Conservation (phyloP, 1,139 yeast species). For the Sugiyamaella xylanicola region DNA sequence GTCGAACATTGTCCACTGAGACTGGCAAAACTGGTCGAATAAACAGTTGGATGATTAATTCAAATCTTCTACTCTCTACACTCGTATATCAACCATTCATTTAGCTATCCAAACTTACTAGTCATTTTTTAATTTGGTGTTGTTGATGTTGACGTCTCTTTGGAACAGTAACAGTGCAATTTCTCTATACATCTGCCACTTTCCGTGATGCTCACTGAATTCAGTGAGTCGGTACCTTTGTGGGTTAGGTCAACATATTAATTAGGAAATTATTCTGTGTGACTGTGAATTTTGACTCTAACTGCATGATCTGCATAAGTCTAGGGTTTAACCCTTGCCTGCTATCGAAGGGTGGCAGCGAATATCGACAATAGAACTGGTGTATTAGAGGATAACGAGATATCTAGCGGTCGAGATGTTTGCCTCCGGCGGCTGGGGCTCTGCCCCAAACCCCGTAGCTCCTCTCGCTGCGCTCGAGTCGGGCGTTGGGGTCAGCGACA, state of each 20-base stretch:
- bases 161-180: slow-evolving; percentile 6
- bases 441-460: slow-evolving; percentile 1
- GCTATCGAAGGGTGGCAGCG: too few species aligned
- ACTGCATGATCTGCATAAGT: background rate
- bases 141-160: slow-evolving; percentile 14
- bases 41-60: background rate
- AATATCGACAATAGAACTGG: too few species aligned
- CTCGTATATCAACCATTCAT: background rate
- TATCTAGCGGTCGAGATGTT: too few species aligned
- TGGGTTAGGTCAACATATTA: background rate
- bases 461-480: background rate
- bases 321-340: slow-evolving; percentile 9
- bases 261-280: background rate
- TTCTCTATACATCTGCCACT: background rate
- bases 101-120: slow-evolving; percentile 4
- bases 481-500: background rate
- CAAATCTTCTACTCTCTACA: background rate
- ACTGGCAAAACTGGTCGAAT: too few species aligned
- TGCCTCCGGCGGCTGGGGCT: background rate
- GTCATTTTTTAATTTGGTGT: slow-evolving; percentile 11
- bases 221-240: slow-evolving; percentile 4
- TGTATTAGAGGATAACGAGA: too few species aligned
- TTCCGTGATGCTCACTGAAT: slow-evolving; percentile 2
- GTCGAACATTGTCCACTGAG: too few species aligned
- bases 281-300: slow-evolving; percentile 2